Conservation (phyloP, 148 eudicot genomes). For the Fagopyrum esculentum region DNA sequence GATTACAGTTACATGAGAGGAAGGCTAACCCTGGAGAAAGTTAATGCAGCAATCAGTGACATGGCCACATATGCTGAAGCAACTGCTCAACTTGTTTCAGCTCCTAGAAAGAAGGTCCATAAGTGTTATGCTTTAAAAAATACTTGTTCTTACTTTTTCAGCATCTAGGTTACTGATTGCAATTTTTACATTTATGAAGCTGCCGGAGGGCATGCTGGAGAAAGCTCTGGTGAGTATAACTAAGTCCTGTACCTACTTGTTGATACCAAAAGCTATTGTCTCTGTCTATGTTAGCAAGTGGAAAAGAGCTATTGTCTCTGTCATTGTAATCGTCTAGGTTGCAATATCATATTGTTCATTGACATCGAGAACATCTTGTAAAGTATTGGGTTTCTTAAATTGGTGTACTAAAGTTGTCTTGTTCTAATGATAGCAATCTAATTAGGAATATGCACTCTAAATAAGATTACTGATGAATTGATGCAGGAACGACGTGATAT, state of each 20-base stretch:
- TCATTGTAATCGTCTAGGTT: not conserved
- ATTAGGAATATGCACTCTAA: not conserved
- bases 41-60: conserved; percentile 79
- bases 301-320: not conserved
- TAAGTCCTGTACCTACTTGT: not conserved
- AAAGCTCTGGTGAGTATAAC: conserved; percentile 69
- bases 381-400: not conserved
- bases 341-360: not conserved
- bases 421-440: not conserved
- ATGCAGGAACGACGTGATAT: conserved; percentile 70
- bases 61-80: conserved; percentile 87
- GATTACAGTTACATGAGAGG: conserved; percentile 81
- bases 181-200: conserved; percentile 36
- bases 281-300: not conserved
- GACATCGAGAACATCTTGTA: not conserved
- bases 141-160: conserved; percentile 9
- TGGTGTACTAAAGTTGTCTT: not conserved
- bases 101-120: conserved; percentile 83
- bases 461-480: conserved; percentile 9
- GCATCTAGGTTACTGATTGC: conserved; percentile 5
- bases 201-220: conserved; percentile 66
- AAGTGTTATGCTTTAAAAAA: not conserved
- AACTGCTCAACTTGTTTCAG: conserved; percentile 68
- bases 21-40: conserved; percentile 83
- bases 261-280: not conserved